Evolutionary conservation across 2,329 filamentous ascomycete genomes (phyloP), one percentile per base, ranked within the genome.

Genomic region (Paecilomyces fulvus): DNA sequence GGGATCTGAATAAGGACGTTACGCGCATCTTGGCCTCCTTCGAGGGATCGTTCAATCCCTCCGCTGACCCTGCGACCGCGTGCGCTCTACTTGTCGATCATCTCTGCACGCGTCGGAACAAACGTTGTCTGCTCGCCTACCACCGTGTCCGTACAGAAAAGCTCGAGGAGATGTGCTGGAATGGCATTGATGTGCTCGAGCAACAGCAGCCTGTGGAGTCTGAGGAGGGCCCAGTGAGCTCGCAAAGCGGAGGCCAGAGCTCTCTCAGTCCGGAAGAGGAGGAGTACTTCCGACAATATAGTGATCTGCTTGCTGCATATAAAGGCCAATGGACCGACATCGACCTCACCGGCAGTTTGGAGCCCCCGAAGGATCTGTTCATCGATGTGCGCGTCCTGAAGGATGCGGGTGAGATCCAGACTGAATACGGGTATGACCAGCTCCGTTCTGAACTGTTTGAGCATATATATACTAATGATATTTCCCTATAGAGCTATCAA

Each of bases 261-360:
- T 92, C 89, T 66, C 77, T 97, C 58, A 96, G 91, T 65, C 92
- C 94, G 0, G 92, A 97, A 70, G 94, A 99, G 72, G 92, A 96
- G 72, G 94, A 97, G 65, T 99, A 96, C 68, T 89, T 96, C 56
- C 82, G 92, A 58, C 87, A 92, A 67, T 99, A 96, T 69, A 87
- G 88, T 61, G 92, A 99, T 67, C 79, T 99, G 62, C 77, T 99
- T 55, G 90, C 92, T n/a, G 90, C 91, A 1, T 96, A 95, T 74
- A 99, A 99, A 72, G 94, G 94, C 0, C 91, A 96, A 67, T 99
- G 92, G 92, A 97, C 92, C 20, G 94, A 99, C 70, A 88, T 99
- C 63, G 94, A 99, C 73, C 78, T 99, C 55, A 96, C 94, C 2
- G 94, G 94, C 30, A 94, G 89, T 67, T 77, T 99, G 68, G 91